Evolutionary conservation across 371 early-diverging fungal species (phyloP).

Genomic region (Actinomortierella wolfii): DNA sequence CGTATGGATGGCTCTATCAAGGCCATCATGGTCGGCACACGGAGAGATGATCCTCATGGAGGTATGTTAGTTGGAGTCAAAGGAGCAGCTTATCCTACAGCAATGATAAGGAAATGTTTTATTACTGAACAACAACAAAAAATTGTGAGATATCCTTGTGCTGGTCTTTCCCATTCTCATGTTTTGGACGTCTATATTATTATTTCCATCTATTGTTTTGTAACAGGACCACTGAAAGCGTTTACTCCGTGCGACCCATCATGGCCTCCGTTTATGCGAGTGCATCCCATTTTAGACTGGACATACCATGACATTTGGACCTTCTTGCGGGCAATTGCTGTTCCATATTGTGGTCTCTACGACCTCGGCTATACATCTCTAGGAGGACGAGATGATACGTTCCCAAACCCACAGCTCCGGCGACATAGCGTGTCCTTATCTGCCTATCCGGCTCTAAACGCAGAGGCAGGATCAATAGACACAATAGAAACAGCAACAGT

Average conservation of each 20-base stretch:
- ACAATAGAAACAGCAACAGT: too few relatives aligned
- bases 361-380: constrained; percentile 95
- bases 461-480: too few relatives aligned
- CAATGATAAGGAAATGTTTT: too few relatives aligned
- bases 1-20: constrained; percentile 49
- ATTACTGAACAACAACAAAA: too few relatives aligned
- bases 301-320: constrained; percentile 86
- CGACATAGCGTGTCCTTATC: constrained; percentile 18
- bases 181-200: not conserved
- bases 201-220: not conserved
- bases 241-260: constrained; percentile 85
- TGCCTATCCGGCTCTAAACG: too few relatives aligned
- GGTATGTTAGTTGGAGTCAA: constrained; percentile 49
- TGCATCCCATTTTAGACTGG: constrained; percentile 95
- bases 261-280: constrained; percentile 93
- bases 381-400: constrained; percentile 85
- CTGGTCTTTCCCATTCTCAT: not conserved
- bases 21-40: constrained; percentile 90
- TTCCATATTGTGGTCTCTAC: constrained; percentile 91
- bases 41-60: constrained; percentile 91
- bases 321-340: constrained; percentile 65
- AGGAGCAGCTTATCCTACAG: too few relatives aligned
- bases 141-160: too few relatives aligned
- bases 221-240: constrained; percentile 62
- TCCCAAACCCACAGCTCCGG: constrained; percentile 74